A percentile compares a stretch with the other conserved stretches of the same genome.
Evolutionary conservation across 495 filamentous ascomycete genomes (phyloP).

Genomic region (Penicillium malachiteum): DNA sequence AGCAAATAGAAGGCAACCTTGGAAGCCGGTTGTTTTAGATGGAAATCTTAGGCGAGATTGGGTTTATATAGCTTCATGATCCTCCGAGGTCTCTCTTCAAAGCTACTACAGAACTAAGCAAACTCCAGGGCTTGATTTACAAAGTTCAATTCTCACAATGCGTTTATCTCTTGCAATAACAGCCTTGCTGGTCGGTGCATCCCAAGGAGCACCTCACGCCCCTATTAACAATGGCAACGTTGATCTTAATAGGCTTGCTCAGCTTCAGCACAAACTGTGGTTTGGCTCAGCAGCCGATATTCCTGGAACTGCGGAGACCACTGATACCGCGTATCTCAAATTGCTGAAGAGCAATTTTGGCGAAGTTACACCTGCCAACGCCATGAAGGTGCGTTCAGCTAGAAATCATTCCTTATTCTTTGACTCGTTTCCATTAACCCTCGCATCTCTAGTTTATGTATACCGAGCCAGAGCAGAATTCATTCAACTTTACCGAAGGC

Average conservation of each 20-base stretch:
- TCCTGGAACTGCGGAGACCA: slow-evolving; percentile 17
- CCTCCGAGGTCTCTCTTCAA: background rate
- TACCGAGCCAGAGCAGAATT: slow-evolving; percentile 39
- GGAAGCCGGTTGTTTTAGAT: background rate
- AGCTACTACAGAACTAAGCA: background rate
- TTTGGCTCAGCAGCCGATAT: slow-evolving; percentile 27
- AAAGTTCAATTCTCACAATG: slow-evolving; percentile 1
- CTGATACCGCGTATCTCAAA: slow-evolving; percentile 17
- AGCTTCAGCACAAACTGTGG: slow-evolving; percentile 15
- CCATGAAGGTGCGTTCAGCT: slow-evolving; percentile 39
- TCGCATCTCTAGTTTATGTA: slow-evolving; percentile 32
- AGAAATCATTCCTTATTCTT: background rate
- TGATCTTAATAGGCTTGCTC: slow-evolving; percentile 22
- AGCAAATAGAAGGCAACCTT: background rate
- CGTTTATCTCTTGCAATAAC: slow-evolving; percentile 2
- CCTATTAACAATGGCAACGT: background rate
- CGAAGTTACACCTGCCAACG: slow-evolving; percentile 53
- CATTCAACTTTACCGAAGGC: slow-evolving; percentile 50
- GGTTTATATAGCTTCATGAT: background rate
- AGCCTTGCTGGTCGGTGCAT: slow-evolving; percentile 7
- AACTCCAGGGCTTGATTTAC: background rate
- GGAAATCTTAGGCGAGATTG: background rate
- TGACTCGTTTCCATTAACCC: background rate
- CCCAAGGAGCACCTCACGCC: slow-evolving; percentile 10
- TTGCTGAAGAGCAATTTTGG: slow-evolving; percentile 47